phyloP scores from a whole-genome alignment of 2,329 filamentous ascomycete species.

The Aspergillus texensis region DNA sequence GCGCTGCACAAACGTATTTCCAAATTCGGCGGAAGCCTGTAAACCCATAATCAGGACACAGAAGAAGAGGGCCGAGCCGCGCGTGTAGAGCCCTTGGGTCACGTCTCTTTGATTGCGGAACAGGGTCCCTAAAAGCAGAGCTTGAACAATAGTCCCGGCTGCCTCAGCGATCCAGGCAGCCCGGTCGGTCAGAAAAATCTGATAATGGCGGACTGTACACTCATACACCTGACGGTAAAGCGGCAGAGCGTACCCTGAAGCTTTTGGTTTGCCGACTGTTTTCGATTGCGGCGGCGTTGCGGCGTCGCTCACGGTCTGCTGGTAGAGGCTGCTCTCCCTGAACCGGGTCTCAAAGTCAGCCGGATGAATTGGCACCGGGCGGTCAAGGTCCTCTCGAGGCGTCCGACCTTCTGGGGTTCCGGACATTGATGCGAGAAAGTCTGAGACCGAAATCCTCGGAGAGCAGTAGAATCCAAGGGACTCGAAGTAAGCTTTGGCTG shows the following conservation, averaged over 20 bases:
- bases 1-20: conserved; percentile 17
- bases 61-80: conserved; percentile 18
- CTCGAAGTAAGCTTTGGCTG: conserved; percentile 56
- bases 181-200: conserved; percentile 8
- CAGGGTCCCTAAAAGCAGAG: conserved; percentile 18
- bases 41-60: conserved; percentile 15
- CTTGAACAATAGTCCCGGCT: conserved; percentile 14
- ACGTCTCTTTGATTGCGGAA: conserved; percentile 13
- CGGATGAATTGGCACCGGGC: background rate
- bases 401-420: conserved; percentile 3
- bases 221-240: conserved; percentile 3
- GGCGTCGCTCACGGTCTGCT: background rate
- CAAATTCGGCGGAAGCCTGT: conserved; percentile 16
- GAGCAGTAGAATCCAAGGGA: conserved; percentile 70
- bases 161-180: conserved; percentile 3
- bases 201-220: conserved; percentile 8
- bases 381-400: background rate
- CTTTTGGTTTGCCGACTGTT: background rate
- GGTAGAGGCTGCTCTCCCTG: background rate
- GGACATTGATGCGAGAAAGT: conserved; percentile 68
- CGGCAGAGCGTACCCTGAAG: background rate
- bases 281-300: background rate
- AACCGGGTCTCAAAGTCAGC: conserved; percentile 4
- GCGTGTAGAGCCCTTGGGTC: conserved; percentile 13
- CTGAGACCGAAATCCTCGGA: conserved; percentile 73